Base-by-base conservation (phyloP, 2,329 filamentous ascomycete species). In the Aspergillus terreus region DNA sequence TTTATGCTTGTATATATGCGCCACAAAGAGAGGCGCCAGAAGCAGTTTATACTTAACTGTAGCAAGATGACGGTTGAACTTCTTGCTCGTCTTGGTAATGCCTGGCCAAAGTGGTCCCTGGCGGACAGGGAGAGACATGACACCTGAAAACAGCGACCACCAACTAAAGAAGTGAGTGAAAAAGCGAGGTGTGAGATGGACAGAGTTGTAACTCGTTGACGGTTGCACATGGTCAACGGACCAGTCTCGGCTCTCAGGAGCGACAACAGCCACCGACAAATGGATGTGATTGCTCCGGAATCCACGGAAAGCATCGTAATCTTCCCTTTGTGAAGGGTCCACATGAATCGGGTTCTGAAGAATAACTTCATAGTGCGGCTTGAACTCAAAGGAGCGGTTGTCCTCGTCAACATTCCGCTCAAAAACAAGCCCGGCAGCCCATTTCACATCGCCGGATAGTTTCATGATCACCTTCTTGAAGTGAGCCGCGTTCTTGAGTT, bases 401-500 rank as follows among this genome's bases (percentile, higher is more conserved):
- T 86, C 87, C 48, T 85, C 75, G 42, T 84, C 82, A 27, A 92
- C 78, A 57, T 92, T 88, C 43, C 87, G 85, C 71, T 99, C 94
- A 66, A 99, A 99, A 46, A 95, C 89, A 36, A 99, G 77, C 0
- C 94, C 95, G 12, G 88, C 86, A 65, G 92, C 81, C 89, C 91
- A 96, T 70, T 90, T 88, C 1, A 99, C 94, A 64, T 94, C 95
- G 12, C 94, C 94, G 3, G 94, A 97, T 11, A 99, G 79, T 72
- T 99, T 99, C 92, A 99, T 97, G 47, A 96, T 84, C 3, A 97
- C 94, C 72, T 99, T 99, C 71, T 96, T 96, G 79, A 99, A 99
- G 0, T 86, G 79, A n/a, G 91, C 88, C 2, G 87, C 84, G 33
- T 87, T 82, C 61, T 84, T 88, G 63, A 81, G 51, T 58, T 80